Base-by-base conservation (phyloP, 768 basidiomycete species). In the Calocera viscosa region DNA sequence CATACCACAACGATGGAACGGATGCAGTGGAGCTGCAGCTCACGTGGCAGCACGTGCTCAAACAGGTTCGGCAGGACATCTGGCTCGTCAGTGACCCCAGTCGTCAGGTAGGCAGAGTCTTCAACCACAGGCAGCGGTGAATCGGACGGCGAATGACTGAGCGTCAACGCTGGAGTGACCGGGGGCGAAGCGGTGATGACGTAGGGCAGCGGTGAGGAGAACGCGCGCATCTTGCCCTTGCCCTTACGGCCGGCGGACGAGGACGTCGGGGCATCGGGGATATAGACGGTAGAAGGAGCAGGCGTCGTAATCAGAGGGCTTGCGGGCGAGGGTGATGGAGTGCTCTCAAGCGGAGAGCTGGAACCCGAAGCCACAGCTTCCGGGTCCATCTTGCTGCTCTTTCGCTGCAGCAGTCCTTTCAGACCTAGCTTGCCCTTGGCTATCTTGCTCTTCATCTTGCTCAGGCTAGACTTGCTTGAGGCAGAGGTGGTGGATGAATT, bases 11-110 rank as follows among this genome's bases (percentile, higher is more conserved):
- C 76, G 26, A 93, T 72, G 1, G 80, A 74, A 32, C 75, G 73
- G 41, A 94, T 75, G 19, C 92, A 78, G 17, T 80, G 77, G 60
- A 93, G 75, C 68, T 80, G 84, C 65, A 91, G 76, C 73, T 94
- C 91, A 66, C 80, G 82, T 5, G 91, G 91, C 14, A 93, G 78
- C 65, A 80, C 73, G 28, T 26, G 41, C 33, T 69, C 68, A 26
- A 71, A 71, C 12, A 17, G 64, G 30, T 60, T 60, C 10, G 53
- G 26, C 11, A 19, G 53, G 22, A 60, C 30, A 5, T 60, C 53
- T 8, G 53, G 53, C 30, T 60, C 53, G 53, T 7, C 19, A 3
- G 22, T 16, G 14, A 19, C 30, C 11, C 10, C 14, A 10, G 11
- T 32, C 19, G 14, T 60, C 26, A 60, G 11, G 30, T 60, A 26